Conservation (phyloP, 768 basidiomycete species). For the Phylloporus sp. region DNA sequence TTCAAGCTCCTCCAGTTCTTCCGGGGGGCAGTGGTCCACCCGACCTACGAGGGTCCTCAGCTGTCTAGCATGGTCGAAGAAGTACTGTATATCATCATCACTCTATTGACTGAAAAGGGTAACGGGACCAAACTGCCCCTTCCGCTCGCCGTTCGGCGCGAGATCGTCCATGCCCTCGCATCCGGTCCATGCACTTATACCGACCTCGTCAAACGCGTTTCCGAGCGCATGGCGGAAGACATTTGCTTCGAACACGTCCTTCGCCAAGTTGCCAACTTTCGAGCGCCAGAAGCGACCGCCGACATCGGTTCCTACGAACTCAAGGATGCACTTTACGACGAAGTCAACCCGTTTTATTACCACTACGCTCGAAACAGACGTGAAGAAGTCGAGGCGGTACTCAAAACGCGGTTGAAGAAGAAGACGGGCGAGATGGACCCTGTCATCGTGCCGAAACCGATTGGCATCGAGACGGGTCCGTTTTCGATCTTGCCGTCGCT, state of each 20-base stretch:
- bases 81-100: slow-evolving; percentile 80
- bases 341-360: slow-evolving; percentile 94
- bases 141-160: slow-evolving; percentile 62
- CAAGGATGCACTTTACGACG: slow-evolving; percentile 73
- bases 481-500: slow-evolving; percentile 60
- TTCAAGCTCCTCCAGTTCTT: slow-evolving; percentile 83
- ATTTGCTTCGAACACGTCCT: slow-evolving; percentile 77
- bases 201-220: slow-evolving; percentile 85
- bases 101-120: slow-evolving; percentile 77
- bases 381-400: slow-evolving; percentile 80
- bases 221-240: slow-evolving; percentile 85
- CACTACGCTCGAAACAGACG: slow-evolving; percentile 93
- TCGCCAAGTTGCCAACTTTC: slow-evolving; percentile 74
- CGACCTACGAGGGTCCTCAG: slow-evolving; percentile 64
- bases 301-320: slow-evolving; percentile 89
- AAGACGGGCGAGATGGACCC: slow-evolving; percentile 55
- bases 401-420: slow-evolving; percentile 65
- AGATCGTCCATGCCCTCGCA: slow-evolving; percentile 87
- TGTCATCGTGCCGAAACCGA: slow-evolving; percentile 69
- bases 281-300: slow-evolving; percentile 67
- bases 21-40: slow-evolving; percentile 50
- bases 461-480: slow-evolving; percentile 61
- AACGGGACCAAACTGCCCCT: slow-evolving; percentile 67
- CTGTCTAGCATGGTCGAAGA: slow-evolving; percentile 88
- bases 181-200: slow-evolving; percentile 86